Evolutionary conservation across 73 alveolate species (phyloP).

Genomic region (Paramecium tetraurelia): DNA sequence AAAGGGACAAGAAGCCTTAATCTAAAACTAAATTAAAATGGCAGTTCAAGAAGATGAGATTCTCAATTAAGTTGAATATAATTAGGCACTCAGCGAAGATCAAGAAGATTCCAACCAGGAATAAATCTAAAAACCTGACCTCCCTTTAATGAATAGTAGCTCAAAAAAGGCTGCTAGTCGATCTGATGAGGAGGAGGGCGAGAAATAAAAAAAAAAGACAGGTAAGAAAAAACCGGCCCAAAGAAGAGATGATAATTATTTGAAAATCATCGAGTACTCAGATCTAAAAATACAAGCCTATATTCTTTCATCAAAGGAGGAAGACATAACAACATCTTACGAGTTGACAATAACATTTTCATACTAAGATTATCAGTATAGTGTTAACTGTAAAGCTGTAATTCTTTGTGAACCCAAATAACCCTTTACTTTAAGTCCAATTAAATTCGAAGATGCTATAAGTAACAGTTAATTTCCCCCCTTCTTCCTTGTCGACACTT

Average conservation of each 20-base stretch:
- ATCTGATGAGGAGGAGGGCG: background rate
- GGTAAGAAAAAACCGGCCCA: background rate
- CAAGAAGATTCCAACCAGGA: background rate
- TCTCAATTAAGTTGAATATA: background rate
- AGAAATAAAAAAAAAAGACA: background rate
- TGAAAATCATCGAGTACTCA: background rate
- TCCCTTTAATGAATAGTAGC: background rate
- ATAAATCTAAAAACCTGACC: background rate
- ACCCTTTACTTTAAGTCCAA: background rate
- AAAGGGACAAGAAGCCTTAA: background rate
- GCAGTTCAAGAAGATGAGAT: background rate
- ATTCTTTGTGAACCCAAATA: background rate
- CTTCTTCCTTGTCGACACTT: background rate
- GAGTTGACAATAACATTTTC: background rate
- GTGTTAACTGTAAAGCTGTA: background rate
- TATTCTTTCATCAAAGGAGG: background rate
- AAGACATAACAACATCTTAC: background rate
- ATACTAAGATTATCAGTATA: background rate
- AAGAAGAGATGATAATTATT: background rate
- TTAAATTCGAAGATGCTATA: background rate
- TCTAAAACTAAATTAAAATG: background rate
- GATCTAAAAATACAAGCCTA: background rate
- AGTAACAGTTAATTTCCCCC: background rate
- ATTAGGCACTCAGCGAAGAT: background rate
- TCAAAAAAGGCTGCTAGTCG: background rate